Evolutionary conservation across 2,329 filamentous ascomycete species (phyloP).

Genomic region (Fusarium bactridioides): DNA sequence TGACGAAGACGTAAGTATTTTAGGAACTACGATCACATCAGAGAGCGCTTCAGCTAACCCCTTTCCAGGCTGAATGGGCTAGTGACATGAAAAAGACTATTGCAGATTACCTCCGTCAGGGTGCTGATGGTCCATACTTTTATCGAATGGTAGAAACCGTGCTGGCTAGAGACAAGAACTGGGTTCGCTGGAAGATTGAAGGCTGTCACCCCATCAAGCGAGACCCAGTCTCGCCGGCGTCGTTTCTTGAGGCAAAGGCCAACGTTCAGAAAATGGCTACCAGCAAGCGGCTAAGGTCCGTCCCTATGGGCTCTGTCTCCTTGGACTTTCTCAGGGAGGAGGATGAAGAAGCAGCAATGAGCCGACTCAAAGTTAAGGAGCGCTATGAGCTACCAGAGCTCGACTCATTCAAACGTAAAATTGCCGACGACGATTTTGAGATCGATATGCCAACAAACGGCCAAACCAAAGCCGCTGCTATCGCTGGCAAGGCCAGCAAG

Average conservation of each 20-base stretch:
- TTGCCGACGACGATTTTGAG: conserved; percentile 84
- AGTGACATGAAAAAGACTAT: conserved; percentile 79
- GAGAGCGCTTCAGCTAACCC: conserved; percentile 10
- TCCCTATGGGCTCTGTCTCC: conserved; percentile 76
- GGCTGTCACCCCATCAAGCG: conserved; percentile 87
- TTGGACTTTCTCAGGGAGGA: conserved; percentile 80
- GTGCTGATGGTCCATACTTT: conserved; percentile 88
- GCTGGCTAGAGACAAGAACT: conserved; percentile 94
- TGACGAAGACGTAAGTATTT: conserved; percentile 78
- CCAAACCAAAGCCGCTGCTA: conserved; percentile 61
- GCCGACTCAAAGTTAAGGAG: conserved; percentile 70
- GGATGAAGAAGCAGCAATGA: conserved; percentile 66
- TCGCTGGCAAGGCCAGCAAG: conserved; percentile 84
- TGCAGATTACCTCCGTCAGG: conserved; percentile 81
- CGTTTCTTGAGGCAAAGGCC: conserved; percentile 74
- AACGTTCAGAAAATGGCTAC: conserved; percentile 71
- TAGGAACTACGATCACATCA: not conserved
- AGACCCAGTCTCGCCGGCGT: conserved; percentile 71
- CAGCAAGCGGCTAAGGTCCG: conserved; percentile 73
- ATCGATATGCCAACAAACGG: conserved; percentile 79
- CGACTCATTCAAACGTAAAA: conserved; percentile 74
- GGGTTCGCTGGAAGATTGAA: conserved; percentile 98
- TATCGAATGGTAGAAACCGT: conserved; percentile 97
- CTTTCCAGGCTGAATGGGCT: conserved; percentile 79
- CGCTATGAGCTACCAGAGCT: conserved; percentile 75